Base-by-base conservation (phyloP, 805 yeast genomes). In the Saitoella complicata region DNA sequence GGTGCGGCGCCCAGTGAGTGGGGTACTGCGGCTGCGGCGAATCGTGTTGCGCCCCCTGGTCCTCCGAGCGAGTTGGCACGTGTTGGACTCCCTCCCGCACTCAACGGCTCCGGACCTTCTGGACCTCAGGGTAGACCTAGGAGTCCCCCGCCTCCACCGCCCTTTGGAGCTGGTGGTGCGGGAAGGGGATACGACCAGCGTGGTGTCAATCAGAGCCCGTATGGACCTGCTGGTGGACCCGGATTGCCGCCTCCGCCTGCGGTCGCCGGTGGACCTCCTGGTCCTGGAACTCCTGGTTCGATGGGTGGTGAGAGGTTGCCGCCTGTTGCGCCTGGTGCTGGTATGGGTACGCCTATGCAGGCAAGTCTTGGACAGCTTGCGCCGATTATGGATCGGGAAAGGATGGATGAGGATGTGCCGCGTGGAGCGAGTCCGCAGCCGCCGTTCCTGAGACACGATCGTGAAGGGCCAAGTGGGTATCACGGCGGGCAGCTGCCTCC, bases 1-100 rank as follows among this genome's bases (percentile, higher is more conserved):
- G 75, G 76, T 5, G 75, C 78, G 70, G 72, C 77, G n/a, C 76
- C 78, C 38, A 57, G 67, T 40, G 50, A 51, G 7, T 50, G 58
- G 54, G 49, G 46, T 31, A 37, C 33, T 9, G 47, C 46, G 30
- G 39, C 46, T 21, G 21, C 21, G 21, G 21, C 21, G 21, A 21
- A 21, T 4, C 21, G 21, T 21, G 21, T 21, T 21, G 21, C 21
- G 21, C 21, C 21, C 21, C 21, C 21, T 21, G 21, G 21, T 21
- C 21, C 21, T 21, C 21, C 21, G 21, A 21, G 21, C 4, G 21
- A 21, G 21, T 21, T 21, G 21, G 21, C 21, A 21, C 21, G 21
- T 21, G 21, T 21, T 21, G 21, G 21, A 21, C 21, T 4, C 4
- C 21, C 21, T 8, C 32, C 52, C 7, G 38, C 35, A 9, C 21